phyloP scores from a whole-genome alignment of 2,329 filamentous ascomycete genomes.

The Huntiella abstrusa region DNA sequence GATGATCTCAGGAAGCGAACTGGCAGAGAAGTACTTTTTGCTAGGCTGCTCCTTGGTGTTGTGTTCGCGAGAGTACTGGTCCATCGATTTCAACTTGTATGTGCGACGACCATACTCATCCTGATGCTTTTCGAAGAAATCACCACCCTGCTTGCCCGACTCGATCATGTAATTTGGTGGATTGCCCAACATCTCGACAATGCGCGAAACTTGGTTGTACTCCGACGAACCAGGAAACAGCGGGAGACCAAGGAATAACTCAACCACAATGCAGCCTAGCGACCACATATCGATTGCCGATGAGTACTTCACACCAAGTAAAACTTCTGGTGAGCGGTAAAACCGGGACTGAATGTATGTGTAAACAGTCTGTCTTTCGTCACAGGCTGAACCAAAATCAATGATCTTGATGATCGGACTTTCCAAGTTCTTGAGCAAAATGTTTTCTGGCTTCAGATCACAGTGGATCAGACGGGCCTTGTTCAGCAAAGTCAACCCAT shows the following conservation, averaged over 20 bases:
- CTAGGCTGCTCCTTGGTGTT: constrained; percentile 95
- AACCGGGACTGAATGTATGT: constrained; percentile 98
- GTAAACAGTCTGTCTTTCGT: constrained; percentile 95
- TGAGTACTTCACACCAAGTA: constrained; percentile 90
- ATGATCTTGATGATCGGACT: constrained; percentile 99
- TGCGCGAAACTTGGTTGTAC: constrained; percentile 94
- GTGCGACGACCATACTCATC: constrained; percentile 87
- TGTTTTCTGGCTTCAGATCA: constrained; percentile 96
- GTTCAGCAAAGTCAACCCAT: constrained; percentile 77
- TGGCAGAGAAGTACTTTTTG: constrained; percentile 98
- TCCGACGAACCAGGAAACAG: constrained; percentile 94
- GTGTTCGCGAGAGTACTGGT: constrained; percentile 90
- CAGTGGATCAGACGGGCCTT: constrained; percentile 96
- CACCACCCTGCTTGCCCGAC: constrained; percentile 91
- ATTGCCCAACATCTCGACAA: constrained; percentile 93
- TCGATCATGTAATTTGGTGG: constrained; percentile 98
- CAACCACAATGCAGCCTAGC: constrained; percentile 91
- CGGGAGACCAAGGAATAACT: constrained; percentile 78
- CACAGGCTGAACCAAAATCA: constrained; percentile 95
- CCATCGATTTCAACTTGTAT: constrained; percentile 90
- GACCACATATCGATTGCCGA: constrained; percentile 99
- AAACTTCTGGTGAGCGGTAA: constrained; percentile 88
- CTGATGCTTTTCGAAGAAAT: constrained; percentile 76
- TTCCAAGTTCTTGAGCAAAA: constrained; percentile 90
- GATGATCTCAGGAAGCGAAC: constrained; percentile 87